These are phyloP conservation scores for Cercospora janseana DNA, from an alignment of 2,329 filamentous ascomycete species.

Conservation along the genomic window DNA sequence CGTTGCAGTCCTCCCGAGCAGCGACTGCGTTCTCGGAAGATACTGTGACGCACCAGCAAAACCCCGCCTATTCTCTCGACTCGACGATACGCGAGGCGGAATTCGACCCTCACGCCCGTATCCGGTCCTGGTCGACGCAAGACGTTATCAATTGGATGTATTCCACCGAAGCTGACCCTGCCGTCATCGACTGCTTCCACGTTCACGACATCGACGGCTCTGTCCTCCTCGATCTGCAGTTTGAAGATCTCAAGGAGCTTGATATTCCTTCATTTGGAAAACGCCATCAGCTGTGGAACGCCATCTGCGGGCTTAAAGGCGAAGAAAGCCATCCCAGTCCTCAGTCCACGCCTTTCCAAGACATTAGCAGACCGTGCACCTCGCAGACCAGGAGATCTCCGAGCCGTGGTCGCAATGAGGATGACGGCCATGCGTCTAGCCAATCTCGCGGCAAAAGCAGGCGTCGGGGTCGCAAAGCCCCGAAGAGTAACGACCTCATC, in stretches of 20 bases:
- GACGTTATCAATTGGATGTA: conserved; percentile 86
- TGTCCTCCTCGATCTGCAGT: conserved; percentile 85
- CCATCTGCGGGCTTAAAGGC: conserved; percentile 67
- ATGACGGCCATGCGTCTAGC: conserved; percentile 36
- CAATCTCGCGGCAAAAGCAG: conserved; percentile 35
- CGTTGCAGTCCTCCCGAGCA: conserved; percentile 37
- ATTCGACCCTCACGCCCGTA: conserved; percentile 25
- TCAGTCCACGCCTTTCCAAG: conserved; percentile 50
- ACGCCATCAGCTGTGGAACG: conserved; percentile 74
- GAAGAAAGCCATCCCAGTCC: conserved; percentile 45
- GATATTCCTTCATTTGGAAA: conserved; percentile 80
- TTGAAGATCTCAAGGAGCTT: conserved; percentile 80
- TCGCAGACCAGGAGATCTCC: conserved; percentile 31
- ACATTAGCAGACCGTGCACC: conserved; percentile 47
- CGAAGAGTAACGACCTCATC: conserved; percentile 61
- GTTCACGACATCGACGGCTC: conserved; percentile 89
- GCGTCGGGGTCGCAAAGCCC: conserved; percentile 42
- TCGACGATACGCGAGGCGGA: conserved; percentile 21
- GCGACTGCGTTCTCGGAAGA: conserved; percentile 44
- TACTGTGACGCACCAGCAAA: conserved; percentile 32
- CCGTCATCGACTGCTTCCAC: conserved; percentile 78
- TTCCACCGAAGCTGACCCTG: conserved; percentile 73
- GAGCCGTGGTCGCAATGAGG: conserved; percentile 27
- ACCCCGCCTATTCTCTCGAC: conserved; percentile 34
- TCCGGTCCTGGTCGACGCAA: conserved; percentile 68